Base-by-base conservation (phyloP, 1,139 yeast species). In the Debaryomycetaceae sp. region DNA sequence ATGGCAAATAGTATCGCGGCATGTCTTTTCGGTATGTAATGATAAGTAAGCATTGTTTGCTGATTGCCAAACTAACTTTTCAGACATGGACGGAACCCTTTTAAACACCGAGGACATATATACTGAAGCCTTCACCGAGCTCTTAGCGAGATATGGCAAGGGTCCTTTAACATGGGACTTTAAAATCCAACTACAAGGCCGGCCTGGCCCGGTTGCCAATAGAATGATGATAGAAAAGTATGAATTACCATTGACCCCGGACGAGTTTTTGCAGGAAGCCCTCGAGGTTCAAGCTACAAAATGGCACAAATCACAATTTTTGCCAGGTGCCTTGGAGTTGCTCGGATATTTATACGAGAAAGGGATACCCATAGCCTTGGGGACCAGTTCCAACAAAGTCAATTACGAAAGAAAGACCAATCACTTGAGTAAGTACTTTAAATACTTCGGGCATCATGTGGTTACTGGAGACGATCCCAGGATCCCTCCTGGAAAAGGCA, bases 41-140 rank as follows among this genome's bases (percentile, higher is more conserved):
- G 20, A 17, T 17, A 2, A 17, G 20, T 17, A 17, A 2, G 4
- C 20, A 4, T 17, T 4, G 20, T 17, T 17, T 17, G 2, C 20
- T 17, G 20, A 17, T 17, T 17, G 20, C 20, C n/a, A n/a, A 40
- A 48, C 57, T 55, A 58, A 59, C 61, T 24, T 1, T 34, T 14
- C 37, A 75, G 91, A 93, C 72, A 90, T 93, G 97, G 98, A 93
- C 62, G 99, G 99, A 2, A 79, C 95, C 27, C 72, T 93, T 50
- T 78, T 93, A 59, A 88, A 91, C 66, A 87, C 97, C 2, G 99
- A 93, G 64, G 95, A 87, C 51, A 74, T 90, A 46, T 93, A 93
- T 63, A 91, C 99, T 0, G 81, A 81, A 47, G 86, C 87, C 4
- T 71, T 87, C 37, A 78, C 85, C 41, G 83, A 80, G 45, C 64